Evolutionary conservation across 225 moss, liverwort and hornwort species (phyloP).

Genomic region (Rhytidiadelphus loreus): DNA sequence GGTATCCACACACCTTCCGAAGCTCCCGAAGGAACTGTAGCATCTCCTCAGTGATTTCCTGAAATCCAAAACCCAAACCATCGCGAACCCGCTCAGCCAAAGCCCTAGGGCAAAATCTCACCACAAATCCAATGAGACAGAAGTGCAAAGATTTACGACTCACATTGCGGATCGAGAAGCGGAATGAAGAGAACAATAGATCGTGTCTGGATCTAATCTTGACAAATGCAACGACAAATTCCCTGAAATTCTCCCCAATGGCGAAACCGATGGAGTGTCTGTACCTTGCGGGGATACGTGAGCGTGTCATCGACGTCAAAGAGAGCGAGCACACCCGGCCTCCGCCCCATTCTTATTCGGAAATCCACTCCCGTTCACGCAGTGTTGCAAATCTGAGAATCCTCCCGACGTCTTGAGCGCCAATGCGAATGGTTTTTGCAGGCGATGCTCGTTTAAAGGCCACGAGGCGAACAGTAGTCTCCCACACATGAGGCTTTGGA

Average conservation of each 20-base stretch:
- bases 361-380: background rate
- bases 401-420: background rate
- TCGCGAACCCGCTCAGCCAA: background rate
- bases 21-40: constrained; percentile 69
- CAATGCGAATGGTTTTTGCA: background rate
- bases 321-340: constrained; percentile 57
- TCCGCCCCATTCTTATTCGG: constrained; percentile 13
- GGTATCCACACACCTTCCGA: constrained; percentile 43
- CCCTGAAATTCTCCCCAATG: background rate
- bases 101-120: background rate
- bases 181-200: background rate
- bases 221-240: background rate
- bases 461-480: background rate
- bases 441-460: too few relatives aligned
- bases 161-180: background rate
- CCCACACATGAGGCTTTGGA: too few relatives aligned
- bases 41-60: constrained; percentile 56
- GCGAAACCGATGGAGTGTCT: background rate
- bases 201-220: background rate
- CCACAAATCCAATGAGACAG: background rate
- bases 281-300: constrained; percentile 68
- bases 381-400: background rate
- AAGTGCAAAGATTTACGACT: background rate
- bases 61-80: background rate
- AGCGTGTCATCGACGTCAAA: constrained; percentile 95